Base-by-base conservation (phyloP, 2,329 filamentous ascomycete species). In the Teratosphaeria destructans region DNA sequence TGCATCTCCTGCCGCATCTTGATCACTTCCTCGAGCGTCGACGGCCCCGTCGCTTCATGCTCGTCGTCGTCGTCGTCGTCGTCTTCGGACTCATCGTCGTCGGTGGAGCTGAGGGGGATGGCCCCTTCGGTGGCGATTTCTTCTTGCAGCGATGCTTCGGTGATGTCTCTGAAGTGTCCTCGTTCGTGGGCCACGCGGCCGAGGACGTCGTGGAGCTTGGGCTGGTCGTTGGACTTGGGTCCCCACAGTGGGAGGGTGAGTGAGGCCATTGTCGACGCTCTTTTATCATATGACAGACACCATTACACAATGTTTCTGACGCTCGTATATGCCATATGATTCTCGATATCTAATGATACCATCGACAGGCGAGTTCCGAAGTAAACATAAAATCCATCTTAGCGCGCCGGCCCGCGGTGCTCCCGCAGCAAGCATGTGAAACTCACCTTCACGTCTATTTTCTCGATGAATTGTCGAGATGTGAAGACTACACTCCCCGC, bases 121-220 rank as follows among this genome's bases (percentile, higher is more conserved):
- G 59, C 64, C 55, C 77, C 75, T 34, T 78, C 72, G 29, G 76
- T 73, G 52, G 77, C 75, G 57, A 94, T 85, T 68, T 94, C 86
- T 39, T 86, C 82, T 56, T 81, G 81, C 43, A 97, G 77, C 52
- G 84, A 81, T 56, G 85, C 81, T 72, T 95, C 89, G 56, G 85
- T 89, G 64, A 97, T 80, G 66, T 86, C 81, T 61, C 90, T 86
- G 71, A 97, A 95, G 27, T 90, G 89, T 14, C 89, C 90, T 61
- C 88, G 86, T 68, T 95, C 86, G 52, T 78, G 74, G 66, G 91
- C 88, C 68, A 96, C 87, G 65, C 92, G 90, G 60, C 82, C 78
- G 65, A 96, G 90, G 66, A 93, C 87, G 54, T 87, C 82, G 59
- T 82, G 79, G n/a, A 96, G 79, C 54, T 80, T 82, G 70, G 82